Evolutionary conservation across 2,329 filamentous ascomycete species (phyloP), one percentile per base, ranked within the genome.

Genomic region (Chrysoporthe deuterocubensis): DNA sequence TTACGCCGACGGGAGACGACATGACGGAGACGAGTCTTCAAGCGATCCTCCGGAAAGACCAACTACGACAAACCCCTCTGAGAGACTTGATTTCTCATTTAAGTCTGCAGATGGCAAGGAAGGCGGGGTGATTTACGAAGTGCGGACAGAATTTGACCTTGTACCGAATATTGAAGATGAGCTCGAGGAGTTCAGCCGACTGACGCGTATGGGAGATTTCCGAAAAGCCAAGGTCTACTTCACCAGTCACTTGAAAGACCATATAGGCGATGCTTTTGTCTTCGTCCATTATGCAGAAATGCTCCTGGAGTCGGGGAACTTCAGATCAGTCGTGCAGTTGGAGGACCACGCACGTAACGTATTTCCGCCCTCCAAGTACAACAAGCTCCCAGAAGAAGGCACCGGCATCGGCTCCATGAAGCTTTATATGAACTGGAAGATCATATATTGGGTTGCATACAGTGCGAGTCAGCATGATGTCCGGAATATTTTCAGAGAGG

Each of bases 271-370:
- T 21, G 73, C 74, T 2, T 73, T 74, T 32, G 66, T 76, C 0
- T 67, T 76, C 3, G 67, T 76, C 13, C 73, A 70, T 21, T 76
- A 75, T 26, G 72, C 73, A 13, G 74, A 75, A n/a, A 62, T 76
- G 32, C 66, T 77, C 4, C 67, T 75, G 21, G 67, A 73, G 50
- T 73, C 75, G 62, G 74, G 75, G 7, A 73, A 76, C 44, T 75
- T 75, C 54, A 71, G 62, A 14, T 57, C 62, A 11, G 11, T 64
- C 14, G 37, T 58, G 13, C 26, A 43, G 21, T 37, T 64, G n/a
- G 62, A 56, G 9, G 42, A n/a, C 6, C 34, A 37, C 6, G 50
- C 50, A 14, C 37, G 18, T 0, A n/a, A 40, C 21, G 62, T 56
- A n/a, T 43, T 64, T 32, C 26, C 26, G 26, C 26, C 26, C 26